These are phyloP conservation scores for Grosmannia clavigera DNA, from an alignment of 2,329 filamentous ascomycete genomes.

Conservation along the genomic window DNA sequence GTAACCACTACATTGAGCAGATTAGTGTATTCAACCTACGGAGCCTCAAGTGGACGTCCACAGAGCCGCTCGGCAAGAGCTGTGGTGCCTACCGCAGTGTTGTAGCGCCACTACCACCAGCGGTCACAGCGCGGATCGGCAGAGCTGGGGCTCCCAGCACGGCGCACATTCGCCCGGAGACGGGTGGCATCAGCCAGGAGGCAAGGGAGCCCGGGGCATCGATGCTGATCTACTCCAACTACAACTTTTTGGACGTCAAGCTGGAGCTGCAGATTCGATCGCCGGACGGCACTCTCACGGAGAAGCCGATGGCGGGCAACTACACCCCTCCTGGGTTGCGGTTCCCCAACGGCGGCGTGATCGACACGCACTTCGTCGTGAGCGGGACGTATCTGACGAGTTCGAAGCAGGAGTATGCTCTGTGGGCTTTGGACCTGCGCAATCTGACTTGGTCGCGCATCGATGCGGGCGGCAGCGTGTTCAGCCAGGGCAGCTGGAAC, in stretches of 20 bases:
- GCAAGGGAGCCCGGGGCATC: slow-evolving; percentile 47
- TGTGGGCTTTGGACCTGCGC: slow-evolving; percentile 86
- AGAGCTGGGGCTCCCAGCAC: slow-evolving; percentile 33
- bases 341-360: slow-evolving; percentile 91
- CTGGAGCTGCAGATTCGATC: slow-evolving; percentile 82
- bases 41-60: slow-evolving; percentile 91
- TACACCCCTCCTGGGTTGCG: slow-evolving; percentile 85
- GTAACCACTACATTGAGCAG: slow-evolving; percentile 98
- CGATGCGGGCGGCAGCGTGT: slow-evolving; percentile 85
- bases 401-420: slow-evolving; percentile 93
- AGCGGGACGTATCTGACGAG: slow-evolving; percentile 96
- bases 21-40: slow-evolving; percentile 96
- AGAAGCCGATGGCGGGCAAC: slow-evolving; percentile 77
- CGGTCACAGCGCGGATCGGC: slow-evolving; percentile 54
- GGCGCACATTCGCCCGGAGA: slow-evolving; percentile 27
- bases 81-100: slow-evolving; percentile 96
- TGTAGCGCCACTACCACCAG: slow-evolving; percentile 66
- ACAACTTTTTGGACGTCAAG: slow-evolving; percentile 96
- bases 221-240: slow-evolving; percentile 98
- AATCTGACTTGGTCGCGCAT: slow-evolving; percentile 91
- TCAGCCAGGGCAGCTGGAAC: slow-evolving; percentile 97
- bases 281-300: slow-evolving; percentile 69
- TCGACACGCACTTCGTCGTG: slow-evolving; percentile 93
- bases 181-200: slow-evolving; percentile 38
- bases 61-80: slow-evolving; percentile 73